Evolutionary conservation across 2,329 filamentous ascomycete genomes (phyloP).

Genomic region (Aspergillus sp.): DNA sequence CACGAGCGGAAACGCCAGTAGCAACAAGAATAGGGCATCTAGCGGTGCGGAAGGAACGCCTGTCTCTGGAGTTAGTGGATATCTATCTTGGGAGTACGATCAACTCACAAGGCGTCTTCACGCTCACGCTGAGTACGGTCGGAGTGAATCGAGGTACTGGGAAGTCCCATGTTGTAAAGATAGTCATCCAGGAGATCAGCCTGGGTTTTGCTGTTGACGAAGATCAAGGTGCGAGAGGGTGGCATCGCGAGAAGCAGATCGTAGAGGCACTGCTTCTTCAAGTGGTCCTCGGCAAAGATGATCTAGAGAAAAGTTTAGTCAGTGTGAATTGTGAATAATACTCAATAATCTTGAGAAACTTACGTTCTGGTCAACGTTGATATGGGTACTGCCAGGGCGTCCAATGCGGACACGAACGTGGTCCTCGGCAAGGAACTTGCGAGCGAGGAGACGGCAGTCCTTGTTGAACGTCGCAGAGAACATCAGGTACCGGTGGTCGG

Average conservation of each 20-base stretch:
- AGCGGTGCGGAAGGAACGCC: conserved; percentile 72
- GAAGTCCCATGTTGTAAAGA: conserved; percentile 72
- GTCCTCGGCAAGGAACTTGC: conserved; percentile 66
- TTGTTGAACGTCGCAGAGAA: conserved; percentile 95
- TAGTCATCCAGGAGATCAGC: conserved; percentile 86
- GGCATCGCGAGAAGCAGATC: conserved; percentile 67
- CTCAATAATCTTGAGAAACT: conserved; percentile 6
- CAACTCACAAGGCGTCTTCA: conserved; percentile 75
- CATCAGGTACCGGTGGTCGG: conserved; percentile 67
- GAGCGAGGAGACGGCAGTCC: conserved; percentile 69
- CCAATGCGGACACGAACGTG: conserved; percentile 81
- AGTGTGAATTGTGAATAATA: no score
- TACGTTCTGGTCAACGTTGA: conserved; percentile 72
- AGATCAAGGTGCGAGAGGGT: conserved; percentile 78
- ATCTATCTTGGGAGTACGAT: not conserved
- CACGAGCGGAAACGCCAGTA: conserved; percentile 81
- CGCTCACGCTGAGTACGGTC: conserved; percentile 86
- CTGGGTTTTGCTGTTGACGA: conserved; percentile 74
- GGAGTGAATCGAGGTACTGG: conserved; percentile 81
- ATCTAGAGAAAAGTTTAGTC: no score
- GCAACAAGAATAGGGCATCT: conserved; percentile 75
- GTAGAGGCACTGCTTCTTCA: conserved; percentile 67
- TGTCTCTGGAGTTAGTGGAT: conserved; percentile 20
- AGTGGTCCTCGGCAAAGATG: conserved; percentile 58
- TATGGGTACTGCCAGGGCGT: conserved; percentile 75